Percentiles rank a stretch among this genome's conserved stretches.
phyloP scores from a whole-genome alignment of 1,284 basidiomycete species.

The Takashimella tepidaria region DNA sequence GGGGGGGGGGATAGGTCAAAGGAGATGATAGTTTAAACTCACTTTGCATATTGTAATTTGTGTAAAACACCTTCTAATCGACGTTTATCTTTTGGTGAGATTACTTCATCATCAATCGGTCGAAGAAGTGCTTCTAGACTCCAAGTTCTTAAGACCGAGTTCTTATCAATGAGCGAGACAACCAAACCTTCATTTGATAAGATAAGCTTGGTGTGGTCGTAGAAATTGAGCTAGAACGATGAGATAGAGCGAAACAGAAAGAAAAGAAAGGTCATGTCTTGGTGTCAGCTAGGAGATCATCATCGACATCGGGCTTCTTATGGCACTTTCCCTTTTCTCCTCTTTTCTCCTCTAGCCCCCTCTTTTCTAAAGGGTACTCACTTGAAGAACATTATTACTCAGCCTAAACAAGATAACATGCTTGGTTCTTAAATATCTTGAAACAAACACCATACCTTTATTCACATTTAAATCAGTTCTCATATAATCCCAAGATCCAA shows the following conservation, averaged over 20 bases:
- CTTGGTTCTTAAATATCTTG: slow-evolving; percentile 93
- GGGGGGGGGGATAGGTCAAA: background rate
- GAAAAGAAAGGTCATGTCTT: too few relatives aligned
- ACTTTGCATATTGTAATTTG: slow-evolving; percentile 43
- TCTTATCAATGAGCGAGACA: slow-evolving; percentile 84
- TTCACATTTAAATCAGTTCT: slow-evolving; percentile 64
- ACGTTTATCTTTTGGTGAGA: slow-evolving; percentile 29
- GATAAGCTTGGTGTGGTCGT: slow-evolving; percentile 93
- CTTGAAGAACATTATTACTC: slow-evolving; percentile 88
- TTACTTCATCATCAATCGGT: slow-evolving; percentile 11
- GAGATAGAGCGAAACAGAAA: slow-evolving; percentile 42
- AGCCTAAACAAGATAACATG: slow-evolving; percentile 95
- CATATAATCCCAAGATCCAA: slow-evolving; percentile 69
- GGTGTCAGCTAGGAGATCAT: slow-evolving; percentile 4
- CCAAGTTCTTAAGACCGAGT: slow-evolving; percentile 71
- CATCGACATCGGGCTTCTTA: too few relatives aligned
- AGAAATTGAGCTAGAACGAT: slow-evolving; percentile 99
- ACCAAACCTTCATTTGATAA: slow-evolving; percentile 72
- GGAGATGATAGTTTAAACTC: slow-evolving; percentile 14
- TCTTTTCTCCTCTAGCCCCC: too few relatives aligned
- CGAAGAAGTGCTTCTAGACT: slow-evolving; percentile 67
- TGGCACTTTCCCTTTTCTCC: too few relatives aligned
- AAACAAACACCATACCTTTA: slow-evolving; percentile 87
- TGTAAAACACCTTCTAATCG: slow-evolving; percentile 36
- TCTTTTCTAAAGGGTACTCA: slow-evolving; percentile 39